phyloP scores from a whole-genome alignment of 2,329 filamentous ascomycete species.

The Microdochium trichocladiopsis region DNA sequence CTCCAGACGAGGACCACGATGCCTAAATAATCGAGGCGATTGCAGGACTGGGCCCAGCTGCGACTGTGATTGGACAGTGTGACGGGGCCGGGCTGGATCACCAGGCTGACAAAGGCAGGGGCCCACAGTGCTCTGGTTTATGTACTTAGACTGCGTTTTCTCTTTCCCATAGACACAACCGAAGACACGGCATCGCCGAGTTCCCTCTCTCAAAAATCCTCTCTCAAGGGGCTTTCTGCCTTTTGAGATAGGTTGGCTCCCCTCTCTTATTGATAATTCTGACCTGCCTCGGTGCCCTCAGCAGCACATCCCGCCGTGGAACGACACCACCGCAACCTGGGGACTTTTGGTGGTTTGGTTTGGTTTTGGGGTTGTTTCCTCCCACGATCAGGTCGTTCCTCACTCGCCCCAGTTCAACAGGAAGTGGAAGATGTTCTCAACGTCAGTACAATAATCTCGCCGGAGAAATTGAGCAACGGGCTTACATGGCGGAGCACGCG shows the following conservation, averaged over 20 bases:
- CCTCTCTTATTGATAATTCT: background rate
- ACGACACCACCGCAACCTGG: background rate
- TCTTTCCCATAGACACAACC: background rate
- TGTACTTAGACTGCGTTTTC: background rate
- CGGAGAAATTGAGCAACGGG: no score
- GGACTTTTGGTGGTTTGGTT: background rate
- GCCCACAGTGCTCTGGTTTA: background rate
- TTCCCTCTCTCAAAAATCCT: background rate
- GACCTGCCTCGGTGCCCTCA: background rate
- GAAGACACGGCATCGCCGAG: background rate
- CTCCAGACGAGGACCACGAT: no score
- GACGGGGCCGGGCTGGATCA: background rate
- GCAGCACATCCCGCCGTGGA: background rate
- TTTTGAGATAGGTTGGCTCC: background rate
- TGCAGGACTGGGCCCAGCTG: no score
- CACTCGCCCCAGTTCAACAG: background rate
- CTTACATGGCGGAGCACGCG: no score
- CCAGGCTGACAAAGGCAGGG: background rate
- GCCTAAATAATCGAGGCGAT: no score
- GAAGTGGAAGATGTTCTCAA: no score
- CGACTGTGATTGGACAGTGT: background rate
- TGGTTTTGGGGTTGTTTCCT: background rate
- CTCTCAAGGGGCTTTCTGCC: background rate
- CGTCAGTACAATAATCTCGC: no score
- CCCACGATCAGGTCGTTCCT: no score